Percentiles rank a stretch among this genome's conserved stretches.
These are phyloP conservation scores for Schwanniomyces pseudopolymorphus DNA, from an alignment of 805 yeast genomes.

Conservation along the genomic window DNA sequence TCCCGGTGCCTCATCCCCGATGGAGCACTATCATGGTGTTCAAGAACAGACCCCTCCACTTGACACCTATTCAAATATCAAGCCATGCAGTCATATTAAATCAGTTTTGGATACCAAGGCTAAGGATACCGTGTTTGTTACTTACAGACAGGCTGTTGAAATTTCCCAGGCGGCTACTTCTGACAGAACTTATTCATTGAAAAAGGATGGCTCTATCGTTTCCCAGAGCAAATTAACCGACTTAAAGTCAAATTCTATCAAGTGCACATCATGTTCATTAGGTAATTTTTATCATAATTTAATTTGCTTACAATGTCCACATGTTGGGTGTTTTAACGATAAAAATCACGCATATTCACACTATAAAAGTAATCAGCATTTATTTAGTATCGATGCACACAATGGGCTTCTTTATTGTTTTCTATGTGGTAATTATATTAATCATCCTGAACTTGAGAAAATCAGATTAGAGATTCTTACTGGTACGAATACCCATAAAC, in stretches of 20 bases:
- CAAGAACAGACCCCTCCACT: conserved; percentile 13
- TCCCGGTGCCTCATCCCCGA: neutral
- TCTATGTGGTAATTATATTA: conserved; percentile 70
- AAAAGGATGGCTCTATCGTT: conserved; percentile 38
- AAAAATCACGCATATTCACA: conserved; percentile 32
- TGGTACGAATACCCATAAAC: conserved; percentile 10
- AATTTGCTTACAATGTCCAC: conserved; percentile 74
- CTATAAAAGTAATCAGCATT: conserved; percentile 32
- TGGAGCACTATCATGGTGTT: neutral
- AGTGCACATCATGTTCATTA: conserved; percentile 51
- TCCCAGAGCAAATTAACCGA: conserved; percentile 38
- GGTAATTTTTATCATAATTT: conserved; percentile 47
- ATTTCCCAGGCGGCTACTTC: conserved; percentile 39
- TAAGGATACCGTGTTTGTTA: conserved; percentile 45
- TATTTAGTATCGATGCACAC: conserved; percentile 57
- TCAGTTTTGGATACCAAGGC: conserved; percentile 51
- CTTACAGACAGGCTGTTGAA: conserved; percentile 53
- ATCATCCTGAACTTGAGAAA: conserved; percentile 58
- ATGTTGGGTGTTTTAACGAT: conserved; percentile 64
- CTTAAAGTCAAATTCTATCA: conserved; percentile 44
- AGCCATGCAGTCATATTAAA: conserved; percentile 50
- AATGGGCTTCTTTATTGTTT: conserved; percentile 76
- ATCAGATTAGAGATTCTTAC: conserved; percentile 35
- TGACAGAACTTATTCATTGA: conserved; percentile 23
- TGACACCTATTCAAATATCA: conserved; percentile 29